These are phyloP conservation scores for Fomes fomentarius DNA, from an alignment of 1,284 basidiomycete genomes.

Conservation along the genomic window DNA sequence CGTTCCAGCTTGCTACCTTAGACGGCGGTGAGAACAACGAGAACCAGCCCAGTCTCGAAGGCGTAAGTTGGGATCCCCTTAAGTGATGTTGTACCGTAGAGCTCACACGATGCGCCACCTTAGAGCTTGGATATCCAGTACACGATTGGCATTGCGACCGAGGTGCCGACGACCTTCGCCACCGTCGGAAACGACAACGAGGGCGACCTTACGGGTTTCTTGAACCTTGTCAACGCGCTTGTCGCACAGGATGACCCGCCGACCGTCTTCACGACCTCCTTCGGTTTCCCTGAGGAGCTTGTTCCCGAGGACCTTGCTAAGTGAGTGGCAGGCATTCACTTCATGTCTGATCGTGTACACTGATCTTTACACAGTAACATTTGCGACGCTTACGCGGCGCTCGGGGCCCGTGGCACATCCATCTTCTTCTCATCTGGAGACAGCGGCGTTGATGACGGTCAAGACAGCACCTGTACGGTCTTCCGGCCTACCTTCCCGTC, in stretches of 20 bases:
- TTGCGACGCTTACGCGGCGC: conserved; percentile 63
- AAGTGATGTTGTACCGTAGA: neutral
- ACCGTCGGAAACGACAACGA: conserved; percentile 21
- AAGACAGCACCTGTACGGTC: conserved; percentile 53
- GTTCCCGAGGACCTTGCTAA: conserved; percentile 53
- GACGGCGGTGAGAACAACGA: conserved; percentile 40
- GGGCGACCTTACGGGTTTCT: conserved; percentile 29
- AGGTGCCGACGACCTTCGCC: conserved; percentile 30
- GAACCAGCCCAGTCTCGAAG: conserved; percentile 20
- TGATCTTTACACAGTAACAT: conserved; percentile 32
- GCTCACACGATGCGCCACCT: neutral
- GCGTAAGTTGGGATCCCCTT: conserved; percentile 11
- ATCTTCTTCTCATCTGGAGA: conserved; percentile 69
- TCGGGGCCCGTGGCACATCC: conserved; percentile 64
- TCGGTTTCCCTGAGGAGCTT: conserved; percentile 59
- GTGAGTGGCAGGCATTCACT: conserved; percentile 34
- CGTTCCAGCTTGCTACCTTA: conserved; percentile 14
- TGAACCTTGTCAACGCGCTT: conserved; percentile 36
- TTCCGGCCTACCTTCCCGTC: conserved; percentile 71
- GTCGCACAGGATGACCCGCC: conserved; percentile 33
- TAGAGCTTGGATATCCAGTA: conserved; percentile 67
- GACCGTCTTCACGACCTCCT: conserved; percentile 39
- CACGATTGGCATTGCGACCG: conserved; percentile 61
- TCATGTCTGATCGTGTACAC: conserved; percentile 25
- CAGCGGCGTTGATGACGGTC: conserved; percentile 58